Conservation (phyloP, 1,139 yeast genomes). For the Saccharomyces hybrid region DNA sequence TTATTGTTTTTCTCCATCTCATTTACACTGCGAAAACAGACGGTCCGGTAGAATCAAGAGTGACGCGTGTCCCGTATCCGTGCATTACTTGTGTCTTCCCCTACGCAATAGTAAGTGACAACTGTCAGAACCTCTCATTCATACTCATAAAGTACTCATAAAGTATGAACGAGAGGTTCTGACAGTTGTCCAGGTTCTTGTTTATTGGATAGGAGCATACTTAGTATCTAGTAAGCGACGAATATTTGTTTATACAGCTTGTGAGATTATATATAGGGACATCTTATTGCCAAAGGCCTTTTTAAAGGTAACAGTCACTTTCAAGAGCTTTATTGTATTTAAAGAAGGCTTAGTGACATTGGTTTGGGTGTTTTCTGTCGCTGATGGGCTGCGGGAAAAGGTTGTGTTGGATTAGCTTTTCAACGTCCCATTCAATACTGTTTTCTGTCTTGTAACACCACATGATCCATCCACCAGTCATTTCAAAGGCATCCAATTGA, state of each 20-base stretch:
- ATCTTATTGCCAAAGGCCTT: too few relatives aligned
- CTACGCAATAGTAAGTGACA: not conserved
- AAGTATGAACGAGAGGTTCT: too few relatives aligned
- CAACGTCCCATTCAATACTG: slow-evolving; percentile 83
- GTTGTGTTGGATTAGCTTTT: slow-evolving; percentile 46
- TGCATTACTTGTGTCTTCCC: not conserved
- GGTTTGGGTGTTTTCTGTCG: slow-evolving; percentile 60
- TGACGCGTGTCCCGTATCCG: not conserved
- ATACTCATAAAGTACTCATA: not conserved
- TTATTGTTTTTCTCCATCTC: not conserved
- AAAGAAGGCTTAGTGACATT: slow-evolving; percentile 37
- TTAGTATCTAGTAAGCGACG: too few relatives aligned
- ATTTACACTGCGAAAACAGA: not conserved
- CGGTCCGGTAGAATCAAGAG: not conserved
- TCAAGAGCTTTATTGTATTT: not conserved
- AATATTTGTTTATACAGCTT: too few relatives aligned
- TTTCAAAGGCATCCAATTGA: slow-evolving; percentile 77
- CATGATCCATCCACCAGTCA: slow-evolving; percentile 77
- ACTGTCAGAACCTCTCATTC: not conserved
- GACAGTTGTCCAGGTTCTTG: too few relatives aligned
- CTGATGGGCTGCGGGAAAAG: slow-evolving; percentile 75
- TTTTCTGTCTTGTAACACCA: slow-evolving; percentile 92
- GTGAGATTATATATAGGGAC: too few relatives aligned
- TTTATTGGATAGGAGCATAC: too few relatives aligned
- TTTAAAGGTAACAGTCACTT: not conserved